phyloP scores from a whole-genome alignment of 2,329 filamentous ascomycete genomes.

The Cryphonectria naterciae region DNA sequence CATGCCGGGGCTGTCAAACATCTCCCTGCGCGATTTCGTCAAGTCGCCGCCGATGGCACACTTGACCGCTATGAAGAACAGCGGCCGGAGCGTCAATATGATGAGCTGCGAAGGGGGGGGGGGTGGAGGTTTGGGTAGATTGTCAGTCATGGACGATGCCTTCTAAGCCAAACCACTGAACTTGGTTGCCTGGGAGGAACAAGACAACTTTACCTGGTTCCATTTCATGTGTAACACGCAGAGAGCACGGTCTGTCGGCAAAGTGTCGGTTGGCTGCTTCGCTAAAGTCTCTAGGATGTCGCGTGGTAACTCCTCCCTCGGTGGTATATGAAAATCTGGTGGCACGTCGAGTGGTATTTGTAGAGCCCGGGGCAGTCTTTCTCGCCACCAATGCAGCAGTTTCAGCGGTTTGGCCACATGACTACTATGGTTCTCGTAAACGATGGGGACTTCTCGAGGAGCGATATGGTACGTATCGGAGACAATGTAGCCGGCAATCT shows the following conservation, averaged over 20 bases:
- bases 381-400: constrained; percentile 44
- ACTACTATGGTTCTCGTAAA: constrained; percentile 23
- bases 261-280: not conserved
- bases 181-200: not conserved
- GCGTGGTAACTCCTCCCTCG: constrained; percentile 29
- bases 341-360: constrained; percentile 41
- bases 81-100: constrained; percentile 53
- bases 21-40: constrained; percentile 34
- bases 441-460: constrained; percentile 19
- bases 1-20: constrained; percentile 37
- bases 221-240: constrained; percentile 54
- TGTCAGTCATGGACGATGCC: not conserved
- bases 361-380: constrained; percentile 36
- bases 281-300: constrained; percentile 31
- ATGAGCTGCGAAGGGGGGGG: constrained; percentile 43
- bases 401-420: constrained; percentile 46
- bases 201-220: constrained; percentile 43
- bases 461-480: constrained; percentile 51
- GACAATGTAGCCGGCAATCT: constrained; percentile 53
- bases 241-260: constrained; percentile 43
- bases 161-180: not conserved
- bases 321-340: constrained; percentile 33
- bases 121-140: not conserved
- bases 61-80: constrained; percentile 53
- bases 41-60: constrained; percentile 49